Percentiles rank a stretch among this genome's conserved stretches.
These are phyloP conservation scores for Ceratobasidium sp. DNA, from an alignment of 1,284 basidiomycete genomes.

Conservation along the genomic window DNA sequence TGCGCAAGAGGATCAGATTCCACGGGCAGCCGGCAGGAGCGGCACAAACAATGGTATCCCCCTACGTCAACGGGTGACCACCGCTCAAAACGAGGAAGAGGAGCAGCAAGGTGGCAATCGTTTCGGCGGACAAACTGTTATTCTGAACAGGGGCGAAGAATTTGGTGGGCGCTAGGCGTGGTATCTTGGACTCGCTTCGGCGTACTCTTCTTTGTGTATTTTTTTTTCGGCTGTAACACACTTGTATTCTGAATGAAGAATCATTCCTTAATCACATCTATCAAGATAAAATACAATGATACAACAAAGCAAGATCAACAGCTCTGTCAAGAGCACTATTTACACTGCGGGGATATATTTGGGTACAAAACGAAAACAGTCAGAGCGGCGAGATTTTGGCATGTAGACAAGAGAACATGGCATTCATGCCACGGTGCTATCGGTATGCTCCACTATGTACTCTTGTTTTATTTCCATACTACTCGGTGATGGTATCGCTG, in stretches of 20 bases:
- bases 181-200: no score
- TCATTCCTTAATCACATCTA: neutral
- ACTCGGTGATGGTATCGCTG: neutral
- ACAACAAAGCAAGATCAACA: neutral
- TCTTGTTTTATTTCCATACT: constrained; percentile 14
- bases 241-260: neutral
- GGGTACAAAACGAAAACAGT: neutral
- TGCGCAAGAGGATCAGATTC: neutral
- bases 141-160: neutral
- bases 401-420: no score
- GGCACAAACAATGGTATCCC: neutral
- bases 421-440: neutral
- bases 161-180: neutral
- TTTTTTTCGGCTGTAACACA: neutral
- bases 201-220: neutral
- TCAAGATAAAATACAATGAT: constrained; percentile 12
- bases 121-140: constrained; percentile 6
- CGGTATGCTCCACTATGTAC: neutral
- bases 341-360: constrained; percentile 14
- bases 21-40: neutral
- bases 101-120: neutral
- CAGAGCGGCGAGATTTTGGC: neutral
- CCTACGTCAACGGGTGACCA: neutral
- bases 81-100: neutral
- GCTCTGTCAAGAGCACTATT: neutral